Evolutionary conservation across 2,329 filamentous ascomycete genomes (phyloP), one percentile per base, ranked within the genome.

Genomic region (Huntiella abstrusa): DNA sequence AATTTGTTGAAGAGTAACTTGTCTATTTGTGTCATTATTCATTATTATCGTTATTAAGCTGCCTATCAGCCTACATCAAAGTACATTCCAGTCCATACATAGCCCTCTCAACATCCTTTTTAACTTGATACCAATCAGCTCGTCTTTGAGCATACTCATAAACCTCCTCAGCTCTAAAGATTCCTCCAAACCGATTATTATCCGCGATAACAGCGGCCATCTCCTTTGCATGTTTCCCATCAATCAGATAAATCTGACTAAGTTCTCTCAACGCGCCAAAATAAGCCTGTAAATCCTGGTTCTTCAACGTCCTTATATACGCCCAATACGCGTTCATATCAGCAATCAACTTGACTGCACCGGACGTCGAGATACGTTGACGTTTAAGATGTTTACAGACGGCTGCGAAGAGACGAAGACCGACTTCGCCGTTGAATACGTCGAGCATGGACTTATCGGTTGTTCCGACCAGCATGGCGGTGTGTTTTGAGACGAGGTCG

Each of bases 361-460:
- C 91, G 51, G 85, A 80, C 19, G 85, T 83, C 58, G 80, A 88
- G 62, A 98, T 75, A 47, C 91, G 80, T 66, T 96, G 91, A 7
- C 88, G 81, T 67, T 98, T 98, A 53, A 98, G 73, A 63, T 98
- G 91, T 64, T 98, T 98, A 70, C 88, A 95, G 43, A 98, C 69
- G 13, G 84, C 82, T 15, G 81, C 78, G 64, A 96, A 98, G 45
- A 98, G 72, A 19, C 91, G 81, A 52, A 95, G 73, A 1, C 91
- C 91, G 19, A 98, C 88, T 64, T 98, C 91, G 62, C 91, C 85
- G 60, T 94, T 95, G 69, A 98, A 98, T 11, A 98, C 91, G 58
- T 98, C 91, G 19, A 98, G 77, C 71, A 94, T 93, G 51, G 84
- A 88, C 67, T 98, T 98, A 59, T 98, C 91, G 1, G 88, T 96